These are phyloP conservation scores for Setaria viridis DNA, from an alignment of 202 grass and related monocot species.

Conservation along the genomic window DNA sequence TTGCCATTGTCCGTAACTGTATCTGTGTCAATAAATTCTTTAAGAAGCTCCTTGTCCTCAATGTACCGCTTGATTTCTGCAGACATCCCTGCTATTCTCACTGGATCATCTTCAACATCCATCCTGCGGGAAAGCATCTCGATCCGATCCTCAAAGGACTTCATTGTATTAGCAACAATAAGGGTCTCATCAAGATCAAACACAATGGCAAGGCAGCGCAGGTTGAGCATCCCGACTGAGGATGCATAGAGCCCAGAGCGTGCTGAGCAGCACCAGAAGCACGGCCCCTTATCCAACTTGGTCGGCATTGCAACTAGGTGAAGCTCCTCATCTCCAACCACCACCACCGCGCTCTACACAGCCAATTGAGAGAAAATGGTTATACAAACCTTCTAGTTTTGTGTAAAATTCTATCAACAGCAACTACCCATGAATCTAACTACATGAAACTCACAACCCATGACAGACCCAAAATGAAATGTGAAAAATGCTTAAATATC, in stretches of 20 bases:
- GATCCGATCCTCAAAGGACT: constrained; percentile 82
- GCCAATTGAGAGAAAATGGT: constrained; percentile 11
- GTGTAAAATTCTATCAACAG: constrained; percentile 1
- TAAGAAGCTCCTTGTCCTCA: constrained; percentile 85
- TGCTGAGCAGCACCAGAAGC: constrained; percentile 97
- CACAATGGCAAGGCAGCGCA: constrained; percentile 86
- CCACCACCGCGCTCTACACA: constrained; percentile 81
- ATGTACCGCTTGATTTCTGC: constrained; percentile 93
- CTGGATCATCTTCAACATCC: constrained; percentile 76
- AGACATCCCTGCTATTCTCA: constrained; percentile 81
- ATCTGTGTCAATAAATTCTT: constrained; percentile 85
- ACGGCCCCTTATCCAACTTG: constrained; percentile 66
- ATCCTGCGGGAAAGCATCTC: constrained; percentile 78
- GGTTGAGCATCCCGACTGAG: constrained; percentile 87
- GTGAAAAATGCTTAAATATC: constrained; percentile 10
- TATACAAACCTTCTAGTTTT: background rate
- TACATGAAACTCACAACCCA: background rate
- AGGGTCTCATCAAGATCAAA: constrained; percentile 98
- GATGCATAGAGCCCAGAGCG: constrained; percentile 72
- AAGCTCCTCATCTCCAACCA: constrained; percentile 82
- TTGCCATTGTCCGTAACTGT: constrained; percentile 68
- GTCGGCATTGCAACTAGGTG: constrained; percentile 96
- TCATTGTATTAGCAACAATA: constrained; percentile 98
- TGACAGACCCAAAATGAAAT: constrained; percentile 7
- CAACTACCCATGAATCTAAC: constrained; percentile 24